Evolutionary conservation across 164 flowering plant genomes (phyloP).

Genomic region (Echeveria elegans): DNA sequence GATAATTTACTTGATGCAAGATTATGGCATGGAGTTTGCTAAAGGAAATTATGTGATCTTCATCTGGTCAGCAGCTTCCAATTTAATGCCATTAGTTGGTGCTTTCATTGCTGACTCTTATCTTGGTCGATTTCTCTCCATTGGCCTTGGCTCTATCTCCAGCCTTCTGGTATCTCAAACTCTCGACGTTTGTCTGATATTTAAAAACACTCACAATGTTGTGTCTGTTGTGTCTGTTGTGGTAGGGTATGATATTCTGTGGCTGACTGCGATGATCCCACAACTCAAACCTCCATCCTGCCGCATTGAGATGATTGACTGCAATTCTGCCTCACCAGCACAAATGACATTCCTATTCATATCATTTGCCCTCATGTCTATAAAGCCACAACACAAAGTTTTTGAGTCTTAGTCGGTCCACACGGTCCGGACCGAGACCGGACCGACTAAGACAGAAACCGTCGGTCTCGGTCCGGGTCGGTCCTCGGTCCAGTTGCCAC

Average conservation of each 20-base stretch:
- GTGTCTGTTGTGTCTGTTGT: neutral
- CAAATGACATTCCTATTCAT: conserved; percentile 28
- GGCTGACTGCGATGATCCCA: conserved; percentile 59
- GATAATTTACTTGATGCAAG: conserved; percentile 4
- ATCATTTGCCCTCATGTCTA: conserved; percentile 42
- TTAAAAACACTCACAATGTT: neutral
- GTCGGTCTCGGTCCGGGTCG: too few species aligned
- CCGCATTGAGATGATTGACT: conserved; percentile 11
- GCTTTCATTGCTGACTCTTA: conserved; percentile 67
- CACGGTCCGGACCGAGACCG: too few species aligned
- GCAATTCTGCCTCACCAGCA: conserved; percentile 27
- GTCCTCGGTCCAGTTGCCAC: too few species aligned
- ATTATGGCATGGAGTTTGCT: neutral
- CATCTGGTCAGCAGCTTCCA: conserved; percentile 24
- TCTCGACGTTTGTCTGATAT: neutral
- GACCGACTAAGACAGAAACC: too few species aligned
- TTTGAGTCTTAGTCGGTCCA: too few species aligned
- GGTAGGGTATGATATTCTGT: conserved; percentile 51
- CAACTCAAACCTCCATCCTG: conserved; percentile 34
- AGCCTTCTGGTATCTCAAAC: conserved; percentile 35
- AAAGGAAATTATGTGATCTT: neutral
- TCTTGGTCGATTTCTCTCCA: conserved; percentile 55
- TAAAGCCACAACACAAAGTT: too few species aligned
- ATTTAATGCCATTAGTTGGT: conserved; percentile 50
- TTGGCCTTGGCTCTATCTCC: conserved; percentile 44